Percentiles rank a stretch among this genome's conserved stretches.
Evolutionary conservation across 257 asterid genomes (phyloP).

Genomic region (Ballota nigra): DNA sequence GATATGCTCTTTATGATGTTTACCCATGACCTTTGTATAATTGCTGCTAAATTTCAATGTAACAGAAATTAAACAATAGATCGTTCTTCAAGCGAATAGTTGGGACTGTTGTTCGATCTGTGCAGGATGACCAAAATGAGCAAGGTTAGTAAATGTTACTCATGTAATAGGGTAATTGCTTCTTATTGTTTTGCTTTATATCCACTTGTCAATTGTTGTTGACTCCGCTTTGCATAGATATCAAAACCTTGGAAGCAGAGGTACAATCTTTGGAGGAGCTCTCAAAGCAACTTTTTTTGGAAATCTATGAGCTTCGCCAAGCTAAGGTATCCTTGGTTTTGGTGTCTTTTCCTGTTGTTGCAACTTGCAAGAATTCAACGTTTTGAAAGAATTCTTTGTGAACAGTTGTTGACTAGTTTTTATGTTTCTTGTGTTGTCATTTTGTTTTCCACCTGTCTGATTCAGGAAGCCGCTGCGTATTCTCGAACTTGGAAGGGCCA

Average conservation of each 20-base stretch:
- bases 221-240: constrained; percentile 46
- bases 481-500: constrained; percentile 99
- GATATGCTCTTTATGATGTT: constrained; percentile 2
- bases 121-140: constrained; percentile 93
- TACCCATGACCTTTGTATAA: constrained; percentile 15
- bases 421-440: constrained; percentile 9
- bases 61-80: constrained; percentile 66
- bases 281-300: constrained; percentile 86
- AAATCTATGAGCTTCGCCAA: constrained; percentile 98
- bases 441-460: constrained; percentile 9
- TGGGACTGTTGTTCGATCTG: constrained; percentile 97
- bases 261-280: constrained; percentile 95
- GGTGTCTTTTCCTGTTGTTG: constrained; percentile 21
- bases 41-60: constrained; percentile 29
- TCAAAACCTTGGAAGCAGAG: constrained; percentile 87
- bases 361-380: constrained; percentile 20
- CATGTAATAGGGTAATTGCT: constrained; percentile 6
- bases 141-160: constrained; percentile 56
- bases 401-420: constrained; percentile 6
- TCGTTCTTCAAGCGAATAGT: constrained; percentile 87
- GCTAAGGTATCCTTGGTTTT: constrained; percentile 68
- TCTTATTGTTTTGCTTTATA: constrained; percentile 12
- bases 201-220: constrained; percentile 13
- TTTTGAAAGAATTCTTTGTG: constrained; percentile 7
- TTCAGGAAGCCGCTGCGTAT: constrained; percentile 98